Conservation (phyloP, 495 filamentous ascomycete species). For the Aspergillus carlsbadensis region DNA sequence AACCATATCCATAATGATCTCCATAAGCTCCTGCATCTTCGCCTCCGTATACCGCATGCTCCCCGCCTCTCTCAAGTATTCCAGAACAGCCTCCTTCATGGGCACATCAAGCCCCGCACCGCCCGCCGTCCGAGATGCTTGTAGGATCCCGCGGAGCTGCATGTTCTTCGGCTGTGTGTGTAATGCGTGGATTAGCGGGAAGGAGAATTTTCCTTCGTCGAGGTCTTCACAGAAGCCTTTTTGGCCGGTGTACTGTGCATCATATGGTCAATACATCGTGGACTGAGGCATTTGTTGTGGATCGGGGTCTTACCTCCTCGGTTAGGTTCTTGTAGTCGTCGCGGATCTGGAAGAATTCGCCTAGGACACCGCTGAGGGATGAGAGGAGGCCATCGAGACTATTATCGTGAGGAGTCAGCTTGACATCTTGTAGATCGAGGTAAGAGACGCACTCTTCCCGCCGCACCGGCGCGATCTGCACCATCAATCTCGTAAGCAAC, state of each 20-base stretch:
- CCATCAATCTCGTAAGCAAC: constrained; percentile 29
- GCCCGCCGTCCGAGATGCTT: neutral
- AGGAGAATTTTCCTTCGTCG: constrained; percentile 39
- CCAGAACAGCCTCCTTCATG: constrained; percentile 18
- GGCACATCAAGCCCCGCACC: constrained; percentile 10
- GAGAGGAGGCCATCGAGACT: neutral
- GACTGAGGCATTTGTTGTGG: neutral
- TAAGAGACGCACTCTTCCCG: constrained; percentile 9
- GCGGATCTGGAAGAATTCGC: constrained; percentile 38
- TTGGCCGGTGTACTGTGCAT: constrained; percentile 23
- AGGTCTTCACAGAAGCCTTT: constrained; percentile 43
- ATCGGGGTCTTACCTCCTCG: no score
- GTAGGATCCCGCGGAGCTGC: constrained; percentile 19
- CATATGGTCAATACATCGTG: neutral
- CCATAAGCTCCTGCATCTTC: constrained; percentile 12
- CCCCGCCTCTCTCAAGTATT: constrained; percentile 11
- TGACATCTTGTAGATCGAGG: neutral
- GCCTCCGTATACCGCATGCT: constrained; percentile 20
- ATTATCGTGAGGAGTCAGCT: neutral
- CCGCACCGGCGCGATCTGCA: constrained; percentile 12
- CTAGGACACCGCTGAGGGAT: constrained; percentile 21
- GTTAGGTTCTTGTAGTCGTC: constrained; percentile 42
- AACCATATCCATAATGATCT: constrained; percentile 7
- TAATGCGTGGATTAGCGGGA: constrained; percentile 30
- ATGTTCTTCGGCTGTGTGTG: neutral